Evolutionary conservation across 345 rosid species (phyloP).

Genomic region (Syzygium aqueum): DNA sequence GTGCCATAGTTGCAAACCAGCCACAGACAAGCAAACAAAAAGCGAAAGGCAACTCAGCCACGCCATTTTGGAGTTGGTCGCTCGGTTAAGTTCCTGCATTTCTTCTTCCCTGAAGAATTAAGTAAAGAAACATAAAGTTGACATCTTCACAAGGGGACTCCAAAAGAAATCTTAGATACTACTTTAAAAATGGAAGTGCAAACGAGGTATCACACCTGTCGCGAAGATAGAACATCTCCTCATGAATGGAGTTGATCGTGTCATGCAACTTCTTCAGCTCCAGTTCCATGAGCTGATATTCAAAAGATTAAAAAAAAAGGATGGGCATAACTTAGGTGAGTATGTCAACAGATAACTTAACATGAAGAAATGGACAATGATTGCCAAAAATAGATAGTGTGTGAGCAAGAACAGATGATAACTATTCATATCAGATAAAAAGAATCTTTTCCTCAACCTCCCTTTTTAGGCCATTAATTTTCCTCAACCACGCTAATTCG

Average conservation of each 20-base stretch:
- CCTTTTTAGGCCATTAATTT: neutral
- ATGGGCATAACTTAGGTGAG: neutral
- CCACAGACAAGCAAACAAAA: constrained; percentile 67
- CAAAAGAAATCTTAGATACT: neutral
- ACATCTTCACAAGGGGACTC: neutral
- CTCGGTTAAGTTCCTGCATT: constrained; percentile 80
- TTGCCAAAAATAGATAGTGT: neutral
- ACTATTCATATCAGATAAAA: neutral
- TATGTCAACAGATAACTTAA: neutral
- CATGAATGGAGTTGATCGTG: constrained; percentile 58
- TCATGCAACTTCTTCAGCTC: constrained; percentile 81
- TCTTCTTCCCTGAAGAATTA: constrained; percentile 60
- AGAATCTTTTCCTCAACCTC: neutral
- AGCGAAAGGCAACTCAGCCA: constrained; percentile 70
- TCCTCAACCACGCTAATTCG: neutral
- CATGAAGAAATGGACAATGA: neutral
- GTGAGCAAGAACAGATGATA: neutral
- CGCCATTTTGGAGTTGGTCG: constrained; percentile 71
- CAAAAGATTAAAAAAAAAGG: neutral
- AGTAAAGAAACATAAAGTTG: neutral
- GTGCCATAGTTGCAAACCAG: constrained; percentile 82
- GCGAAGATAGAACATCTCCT: constrained; percentile 79
- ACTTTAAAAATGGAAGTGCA: neutral
- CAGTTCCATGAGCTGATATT: constrained; percentile 62
- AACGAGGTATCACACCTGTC: constrained; percentile 45